Evolutionary conservation across 495 filamentous ascomycete species (phyloP), one percentile per base, ranked within the genome.

Genomic region (Melanomma pulvis-pyrius): DNA sequence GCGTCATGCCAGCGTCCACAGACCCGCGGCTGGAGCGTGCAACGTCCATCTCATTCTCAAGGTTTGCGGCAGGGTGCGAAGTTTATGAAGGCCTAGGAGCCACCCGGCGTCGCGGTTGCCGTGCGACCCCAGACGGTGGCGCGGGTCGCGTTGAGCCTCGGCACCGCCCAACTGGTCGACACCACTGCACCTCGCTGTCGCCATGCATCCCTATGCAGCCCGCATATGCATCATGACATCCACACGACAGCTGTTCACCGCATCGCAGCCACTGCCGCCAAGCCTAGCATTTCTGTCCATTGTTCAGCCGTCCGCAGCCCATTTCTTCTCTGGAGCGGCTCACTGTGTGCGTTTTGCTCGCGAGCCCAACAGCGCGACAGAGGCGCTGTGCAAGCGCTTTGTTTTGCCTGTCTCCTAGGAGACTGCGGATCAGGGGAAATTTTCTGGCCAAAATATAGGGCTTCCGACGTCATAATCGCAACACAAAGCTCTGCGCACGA

Each of bases 241-340:
- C 41, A 32, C 53, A 57, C n/a, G 62, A 30, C 62, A 65, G 62
- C 53, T 65, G 62, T 65, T 65, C 62, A 65, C 62, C 62, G 62
- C 54, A 57, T 30, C 21, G 29, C 0, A 50, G 30, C 28, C 49
- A 63, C 30, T 26, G 9, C 26, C 46, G 6, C 19, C 32, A n/a
- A n/a, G n/a, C n/a, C n/a, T n/a, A n/a, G n/a, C 29, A 15, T 7
- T 5, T 11, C 48, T 2, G 25, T 24, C 21, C 4, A 63, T 21
- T 53, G 15, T 22, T n/a, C 29, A 26, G 30, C 60, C 25, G 21
- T 48, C 25, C 12, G 36, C 34, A 25, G 1, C 4, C 7, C 15
- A 24, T 6, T 24, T 28, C 48, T 6, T n/a, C 48, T 11, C 25
- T 50, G 7, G 21, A 28, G 21, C 48, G 19, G 21, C 48, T 9